A percentile compares a stretch with the other conserved stretches of the same genome.
Conservation (phyloP, 768 basidiomycete genomes). For the Podaxis sp. region DNA sequence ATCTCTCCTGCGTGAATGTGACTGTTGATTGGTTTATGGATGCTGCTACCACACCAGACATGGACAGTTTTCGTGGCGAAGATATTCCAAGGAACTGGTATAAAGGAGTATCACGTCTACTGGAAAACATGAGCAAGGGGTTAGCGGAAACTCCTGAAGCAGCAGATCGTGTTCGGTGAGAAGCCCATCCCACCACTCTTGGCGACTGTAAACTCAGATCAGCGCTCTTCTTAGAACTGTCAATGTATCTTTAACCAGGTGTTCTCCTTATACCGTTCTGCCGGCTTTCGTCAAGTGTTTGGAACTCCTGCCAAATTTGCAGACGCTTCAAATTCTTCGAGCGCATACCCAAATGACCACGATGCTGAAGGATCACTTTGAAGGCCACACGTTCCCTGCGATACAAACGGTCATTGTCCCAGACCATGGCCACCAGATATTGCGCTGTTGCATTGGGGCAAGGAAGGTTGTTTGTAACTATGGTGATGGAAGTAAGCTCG, state of each 20-base stretch:
- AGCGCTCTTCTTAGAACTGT: conserved; percentile 18
- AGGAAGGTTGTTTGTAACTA: conserved; percentile 24
- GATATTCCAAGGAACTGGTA: conserved; percentile 1
- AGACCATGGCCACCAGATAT: conserved; percentile 28
- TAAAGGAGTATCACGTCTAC: neutral
- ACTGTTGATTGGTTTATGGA: neutral
- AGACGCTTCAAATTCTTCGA: conserved; percentile 31
- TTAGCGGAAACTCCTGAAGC: neutral
- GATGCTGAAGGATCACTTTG: conserved; percentile 24
- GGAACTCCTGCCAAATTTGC: conserved; percentile 27
- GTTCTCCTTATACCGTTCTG: conserved; percentile 23
- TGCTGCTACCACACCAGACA: neutral
- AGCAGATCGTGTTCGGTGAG: conserved; percentile 10
- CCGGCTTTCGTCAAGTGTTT: conserved; percentile 27
- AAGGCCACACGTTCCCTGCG: conserved; percentile 20
- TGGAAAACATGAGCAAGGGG: conserved; percentile 12
- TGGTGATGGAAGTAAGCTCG: conserved; percentile 25
- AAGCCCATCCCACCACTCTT: neutral
- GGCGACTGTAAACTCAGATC: neutral
- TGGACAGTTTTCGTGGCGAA: neutral
- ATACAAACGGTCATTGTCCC: conserved; percentile 29
- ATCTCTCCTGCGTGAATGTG: neutral
- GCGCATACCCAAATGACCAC: conserved; percentile 32
- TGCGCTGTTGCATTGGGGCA: conserved; percentile 29
- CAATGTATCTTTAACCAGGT: conserved; percentile 30